phyloP scores from a whole-genome alignment of 2,329 filamentous ascomycete species.

The Pseudopithomyces maydicus region DNA sequence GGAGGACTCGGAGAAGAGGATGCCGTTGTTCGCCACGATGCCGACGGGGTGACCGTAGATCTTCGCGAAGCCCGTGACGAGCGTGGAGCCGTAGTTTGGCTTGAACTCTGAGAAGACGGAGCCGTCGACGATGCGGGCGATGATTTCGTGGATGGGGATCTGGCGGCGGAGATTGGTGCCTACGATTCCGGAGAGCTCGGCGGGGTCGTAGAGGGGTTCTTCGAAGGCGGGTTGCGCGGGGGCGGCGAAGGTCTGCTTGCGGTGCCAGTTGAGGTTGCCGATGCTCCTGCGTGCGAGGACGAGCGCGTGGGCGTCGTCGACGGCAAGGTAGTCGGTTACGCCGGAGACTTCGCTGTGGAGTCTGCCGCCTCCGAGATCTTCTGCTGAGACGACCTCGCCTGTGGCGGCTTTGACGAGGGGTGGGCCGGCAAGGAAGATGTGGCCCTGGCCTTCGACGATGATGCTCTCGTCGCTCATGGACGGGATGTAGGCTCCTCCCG shows the following conservation, averaged over 20 bases:
- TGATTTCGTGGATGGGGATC: slow-evolving; percentile 85
- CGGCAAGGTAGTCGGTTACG: slow-evolving; percentile 92
- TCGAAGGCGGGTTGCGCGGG: slow-evolving; percentile 55
- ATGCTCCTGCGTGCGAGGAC: slow-evolving; percentile 83
- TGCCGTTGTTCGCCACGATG: slow-evolving; percentile 95
- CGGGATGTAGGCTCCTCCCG: slow-evolving; percentile 92
- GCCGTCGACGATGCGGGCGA: slow-evolving; percentile 89
- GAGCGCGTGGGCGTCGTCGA: slow-evolving; percentile 90
- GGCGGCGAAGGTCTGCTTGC: slow-evolving; percentile 36
- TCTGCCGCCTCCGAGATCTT: slow-evolving; percentile 87
- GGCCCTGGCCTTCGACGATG: slow-evolving; percentile 93
- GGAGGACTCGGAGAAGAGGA: slow-evolving; percentile 85
- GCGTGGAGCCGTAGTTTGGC: slow-evolving; percentile 82
- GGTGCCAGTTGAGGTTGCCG: slow-evolving; percentile 87
- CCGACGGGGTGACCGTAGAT: slow-evolving; percentile 92
- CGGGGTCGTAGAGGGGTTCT: slow-evolving; percentile 79
- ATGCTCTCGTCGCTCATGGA: slow-evolving; percentile 98
- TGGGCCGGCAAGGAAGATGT: slow-evolving; percentile 94
- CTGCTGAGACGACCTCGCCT: slow-evolving; percentile 86
- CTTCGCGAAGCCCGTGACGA: slow-evolving; percentile 85
- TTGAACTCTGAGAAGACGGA: slow-evolving; percentile 95
- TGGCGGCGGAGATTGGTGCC: slow-evolving; percentile 87
- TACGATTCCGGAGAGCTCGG: slow-evolving; percentile 85
- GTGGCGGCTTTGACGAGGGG: slow-evolving; percentile 96
- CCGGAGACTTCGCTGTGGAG: slow-evolving; percentile 91